Evolutionary conservation across 2,329 filamentous ascomycete species (phyloP).

Genomic region (Claviceps digitariae): DNA sequence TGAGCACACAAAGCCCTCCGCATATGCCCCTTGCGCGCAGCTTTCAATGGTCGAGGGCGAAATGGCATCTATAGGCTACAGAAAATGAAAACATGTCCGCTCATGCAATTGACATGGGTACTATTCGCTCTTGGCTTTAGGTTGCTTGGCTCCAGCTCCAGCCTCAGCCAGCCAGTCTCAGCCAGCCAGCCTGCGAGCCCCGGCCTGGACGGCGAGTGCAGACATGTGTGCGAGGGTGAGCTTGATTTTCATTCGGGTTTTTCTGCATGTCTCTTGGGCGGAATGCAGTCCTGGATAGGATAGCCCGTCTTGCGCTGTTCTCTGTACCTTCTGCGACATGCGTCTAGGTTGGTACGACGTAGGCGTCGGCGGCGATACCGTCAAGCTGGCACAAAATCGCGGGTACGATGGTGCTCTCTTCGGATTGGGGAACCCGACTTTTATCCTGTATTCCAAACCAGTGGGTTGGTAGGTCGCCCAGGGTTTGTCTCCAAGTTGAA

Average conservation of each 20-base stretch:
- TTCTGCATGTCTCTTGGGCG: neutral
- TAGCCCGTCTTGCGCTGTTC: neutral
- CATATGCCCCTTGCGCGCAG: neutral
- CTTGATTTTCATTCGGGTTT: neutral
- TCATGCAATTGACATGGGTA: neutral
- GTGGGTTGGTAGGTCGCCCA: neutral
- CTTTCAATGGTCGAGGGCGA: neutral
- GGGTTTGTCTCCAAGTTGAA: neutral
- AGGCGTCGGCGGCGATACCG: neutral
- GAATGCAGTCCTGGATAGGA: neutral
- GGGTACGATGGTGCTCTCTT: neutral
- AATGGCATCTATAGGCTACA: neutral
- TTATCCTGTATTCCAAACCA: neutral
- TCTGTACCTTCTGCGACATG: neutral
- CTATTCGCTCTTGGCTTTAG: neutral
- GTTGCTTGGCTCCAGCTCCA: neutral
- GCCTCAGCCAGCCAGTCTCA: neutral
- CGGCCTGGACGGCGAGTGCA: neutral
- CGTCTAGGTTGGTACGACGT: slow-evolving; percentile 1
- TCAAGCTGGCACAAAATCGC: neutral
- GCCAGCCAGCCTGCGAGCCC: neutral
- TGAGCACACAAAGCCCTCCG: neutral
- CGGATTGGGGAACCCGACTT: neutral
- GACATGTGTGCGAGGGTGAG: neutral
- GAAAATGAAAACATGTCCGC: neutral